Evolutionary conservation across 768 basidiomycete genomes (phyloP).

Genomic region (Boletus insuetus): DNA sequence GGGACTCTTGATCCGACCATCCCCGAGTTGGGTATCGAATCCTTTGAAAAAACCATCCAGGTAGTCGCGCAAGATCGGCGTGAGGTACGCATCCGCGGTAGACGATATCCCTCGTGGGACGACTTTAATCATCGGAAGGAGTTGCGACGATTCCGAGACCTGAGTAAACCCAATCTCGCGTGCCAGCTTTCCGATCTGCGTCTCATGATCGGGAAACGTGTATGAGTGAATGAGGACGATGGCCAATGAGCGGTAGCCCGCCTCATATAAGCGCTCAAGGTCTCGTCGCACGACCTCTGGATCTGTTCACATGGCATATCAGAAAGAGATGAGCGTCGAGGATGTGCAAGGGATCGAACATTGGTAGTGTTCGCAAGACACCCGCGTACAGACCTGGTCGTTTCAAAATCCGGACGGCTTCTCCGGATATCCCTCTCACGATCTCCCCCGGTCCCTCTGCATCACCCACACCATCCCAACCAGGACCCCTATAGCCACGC

Average conservation of each 20-base stretch:
- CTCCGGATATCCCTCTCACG: slow-evolving; percentile 80
- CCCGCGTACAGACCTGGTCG: slow-evolving; percentile 48
- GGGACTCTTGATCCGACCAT: slow-evolving; percentile 54
- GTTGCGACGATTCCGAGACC: slow-evolving; percentile 81
- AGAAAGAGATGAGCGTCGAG: background rate
- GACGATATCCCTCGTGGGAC: slow-evolving; percentile 90
- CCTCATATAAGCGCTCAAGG: slow-evolving; percentile 66
- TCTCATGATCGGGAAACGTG: slow-evolving; percentile 86
- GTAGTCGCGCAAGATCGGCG: slow-evolving; percentile 81
- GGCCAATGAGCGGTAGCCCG: slow-evolving; percentile 87
- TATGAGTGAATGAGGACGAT: slow-evolving; percentile 91
- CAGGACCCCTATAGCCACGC: slow-evolving; percentile 71
- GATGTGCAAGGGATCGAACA: background rate
- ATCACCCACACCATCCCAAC: slow-evolving; percentile 66
- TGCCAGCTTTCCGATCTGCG: slow-evolving; percentile 67
- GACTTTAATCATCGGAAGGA: slow-evolving; percentile 96
- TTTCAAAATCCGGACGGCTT: slow-evolving; percentile 81
- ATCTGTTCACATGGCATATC: slow-evolving; percentile 39
- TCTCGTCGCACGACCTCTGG: slow-evolving; percentile 50
- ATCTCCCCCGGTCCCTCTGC: slow-evolving; percentile 82
- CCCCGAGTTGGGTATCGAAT: slow-evolving; percentile 73
- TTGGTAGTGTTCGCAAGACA: background rate
- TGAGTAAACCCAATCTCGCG: slow-evolving; percentile 83
- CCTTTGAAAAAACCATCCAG: slow-evolving; percentile 90
- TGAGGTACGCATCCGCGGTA: slow-evolving; percentile 94